phyloP scores from a whole-genome alignment of 495 filamentous ascomycete species.

The Talaromyces stipitatus region DNA sequence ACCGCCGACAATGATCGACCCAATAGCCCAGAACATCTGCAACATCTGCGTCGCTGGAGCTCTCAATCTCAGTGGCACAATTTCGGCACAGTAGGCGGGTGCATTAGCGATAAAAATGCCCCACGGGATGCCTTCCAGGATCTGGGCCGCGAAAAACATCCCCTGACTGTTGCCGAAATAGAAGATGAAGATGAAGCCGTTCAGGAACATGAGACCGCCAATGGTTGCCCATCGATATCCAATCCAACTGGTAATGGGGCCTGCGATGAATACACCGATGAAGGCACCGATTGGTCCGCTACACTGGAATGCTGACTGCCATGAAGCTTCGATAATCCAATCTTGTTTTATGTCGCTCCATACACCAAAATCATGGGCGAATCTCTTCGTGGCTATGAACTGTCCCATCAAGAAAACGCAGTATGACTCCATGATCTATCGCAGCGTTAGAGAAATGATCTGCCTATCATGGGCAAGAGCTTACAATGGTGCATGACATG shows the following conservation, averaged over 20 bases:
- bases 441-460: slow-evolving; percentile 20
- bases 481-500: slow-evolving; percentile 47
- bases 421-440: slow-evolving; percentile 41
- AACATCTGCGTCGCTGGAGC: slow-evolving; percentile 39
- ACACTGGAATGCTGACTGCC: slow-evolving; percentile 39
- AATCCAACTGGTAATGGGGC: slow-evolving; percentile 37
- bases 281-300: slow-evolving; percentile 35
- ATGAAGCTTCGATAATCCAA: slow-evolving; percentile 25
- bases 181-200: slow-evolving; percentile 39
- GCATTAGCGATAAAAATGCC: slow-evolving; percentile 42
- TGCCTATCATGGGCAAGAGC: slow-evolving; percentile 16
- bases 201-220: slow-evolving; percentile 31
- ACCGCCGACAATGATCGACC: slow-evolving; percentile 35
- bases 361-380: slow-evolving; percentile 27
- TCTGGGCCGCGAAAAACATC: slow-evolving; percentile 35
- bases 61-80: slow-evolving; percentile 35
- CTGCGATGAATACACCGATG: slow-evolving; percentile 37
- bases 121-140: slow-evolving; percentile 42
- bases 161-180: slow-evolving; percentile 31
- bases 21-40: slow-evolving; percentile 43
- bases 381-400: slow-evolving; percentile 32
- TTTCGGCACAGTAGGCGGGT: slow-evolving; percentile 37
- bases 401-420: slow-evolving; percentile 36
- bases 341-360: slow-evolving; percentile 8
- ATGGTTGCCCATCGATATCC: slow-evolving; percentile 42